Evolutionary conservation across 23 red algal species (phyloP), one percentile per base, ranked within the genome.

Genomic region (Gracilaria vermiculophylla): DNA sequence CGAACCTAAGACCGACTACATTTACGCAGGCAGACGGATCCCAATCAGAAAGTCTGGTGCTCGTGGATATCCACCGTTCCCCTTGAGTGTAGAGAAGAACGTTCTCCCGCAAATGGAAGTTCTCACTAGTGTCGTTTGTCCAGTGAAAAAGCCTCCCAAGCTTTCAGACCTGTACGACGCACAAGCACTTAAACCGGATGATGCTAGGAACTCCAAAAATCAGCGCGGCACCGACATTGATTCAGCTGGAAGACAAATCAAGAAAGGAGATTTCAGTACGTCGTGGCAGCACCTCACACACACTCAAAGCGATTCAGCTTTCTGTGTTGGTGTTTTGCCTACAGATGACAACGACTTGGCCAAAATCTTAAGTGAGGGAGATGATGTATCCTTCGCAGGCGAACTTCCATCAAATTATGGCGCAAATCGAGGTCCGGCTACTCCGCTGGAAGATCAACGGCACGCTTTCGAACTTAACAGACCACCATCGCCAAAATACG

Each of bases 401-500:
- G 50, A 54, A 40, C 31, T 79, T 79, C 76, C 76, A 10, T 57
- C 76, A 42, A 43, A 15, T 15, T 23, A 79, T n/a, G 31, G 50
- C 25, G 76, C 19, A 39, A 40, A 79, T 20, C 44, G 28, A 15
- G 37, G 17, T 37, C 32, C 47, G 36, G 17, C 17, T 24, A 73
- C 67, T 32, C 42, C 67, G 40, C 37, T 44, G 13, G 76, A 79
- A 15, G 35, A 54, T 19, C 49, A 43, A 39, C 55, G 28, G n/a
- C 48, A 79, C 53, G 55, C 34, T 25, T 54, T 79, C 7, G 49
- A 49, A 57, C 19, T 60, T 25, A 76, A 76, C 58, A 65, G 84
- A 47, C 84, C 84, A 16, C 53, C 69, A 23, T 77, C 84, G 8
- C 70, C 84, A 50, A 88, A 88, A 78, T 88, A 88, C 31, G 84